These are phyloP conservation scores for Pythium vanterpoolii DNA, from an alignment of 352 stramenopile genomes.

Conservation along the genomic window DNA sequence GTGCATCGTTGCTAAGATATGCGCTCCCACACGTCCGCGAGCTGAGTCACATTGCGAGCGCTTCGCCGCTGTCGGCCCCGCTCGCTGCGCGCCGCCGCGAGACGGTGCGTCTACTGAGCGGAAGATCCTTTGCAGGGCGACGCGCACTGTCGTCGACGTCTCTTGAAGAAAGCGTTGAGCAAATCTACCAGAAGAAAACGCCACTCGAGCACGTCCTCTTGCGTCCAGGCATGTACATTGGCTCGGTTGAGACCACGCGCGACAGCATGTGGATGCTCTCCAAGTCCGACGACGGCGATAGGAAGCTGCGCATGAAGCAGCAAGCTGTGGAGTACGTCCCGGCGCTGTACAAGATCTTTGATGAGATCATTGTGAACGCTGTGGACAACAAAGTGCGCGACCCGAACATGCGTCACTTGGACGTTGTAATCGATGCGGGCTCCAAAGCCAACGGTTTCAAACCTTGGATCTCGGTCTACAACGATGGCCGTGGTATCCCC, in stretches of 20 bases:
- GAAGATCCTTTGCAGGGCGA: background rate
- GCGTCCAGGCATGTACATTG: constrained; percentile 91
- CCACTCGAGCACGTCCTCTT: constrained; percentile 88
- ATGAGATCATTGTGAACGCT: constrained; percentile 99
- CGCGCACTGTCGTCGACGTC: constrained; percentile 25
- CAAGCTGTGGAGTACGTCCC: constrained; percentile 77
- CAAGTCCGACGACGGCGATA: constrained; percentile 27
- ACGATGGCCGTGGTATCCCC: constrained; percentile 98
- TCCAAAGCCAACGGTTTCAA: constrained; percentile 50
- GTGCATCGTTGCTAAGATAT: constrained; percentile 9
- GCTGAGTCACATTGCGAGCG: background rate
- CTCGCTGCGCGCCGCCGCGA: background rate
- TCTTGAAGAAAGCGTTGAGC: constrained; percentile 55
- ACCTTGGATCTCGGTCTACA: constrained; percentile 95
- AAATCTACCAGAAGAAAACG: constrained; percentile 90
- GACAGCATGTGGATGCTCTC: constrained; percentile 81
- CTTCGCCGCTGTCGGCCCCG: background rate
- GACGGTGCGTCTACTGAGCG: background rate
- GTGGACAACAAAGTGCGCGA: constrained; percentile 95
- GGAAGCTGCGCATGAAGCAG: constrained; percentile 57
- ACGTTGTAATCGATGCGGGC: constrained; percentile 68
- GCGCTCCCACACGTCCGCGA: background rate
- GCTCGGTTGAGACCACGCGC: constrained; percentile 73
- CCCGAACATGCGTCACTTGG: constrained; percentile 65
- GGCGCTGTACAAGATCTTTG: constrained; percentile 98